Percentiles rank a stretch among this genome's conserved stretches.
These are phyloP conservation scores for Silene noctiflora DNA, from an alignment of 179 eudicot genomes.

Conservation along the genomic window DNA sequence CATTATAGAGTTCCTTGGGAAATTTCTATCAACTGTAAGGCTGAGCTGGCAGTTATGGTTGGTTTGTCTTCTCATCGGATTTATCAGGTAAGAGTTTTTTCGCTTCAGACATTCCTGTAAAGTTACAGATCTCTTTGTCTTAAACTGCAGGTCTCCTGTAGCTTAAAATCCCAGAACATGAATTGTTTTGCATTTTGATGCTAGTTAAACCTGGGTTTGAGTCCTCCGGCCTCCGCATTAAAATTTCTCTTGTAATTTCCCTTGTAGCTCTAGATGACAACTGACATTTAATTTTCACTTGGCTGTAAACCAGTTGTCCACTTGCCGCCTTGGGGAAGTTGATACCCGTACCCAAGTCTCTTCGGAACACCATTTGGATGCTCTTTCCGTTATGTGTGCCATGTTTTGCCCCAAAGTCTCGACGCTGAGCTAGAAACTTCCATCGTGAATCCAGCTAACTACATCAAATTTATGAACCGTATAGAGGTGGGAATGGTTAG, in stretches of 20 bases:
- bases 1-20: constrained; percentile 75
- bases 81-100: constrained; percentile 49
- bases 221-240: too few relatives aligned
- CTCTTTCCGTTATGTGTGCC: background rate
- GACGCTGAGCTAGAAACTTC: background rate
- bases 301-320: constrained; percentile 59
- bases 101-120: background rate
- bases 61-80: constrained; percentile 55
- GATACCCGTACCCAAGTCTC: constrained; percentile 66
- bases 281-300: background rate
- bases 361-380: constrained; percentile 33
- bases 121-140: background rate
- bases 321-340: constrained; percentile 71
- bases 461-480: background rate
- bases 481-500: background rate
- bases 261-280: background rate
- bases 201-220: background rate
- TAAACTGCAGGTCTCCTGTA: too few relatives aligned
- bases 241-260: too few relatives aligned
- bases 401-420: constrained; percentile 4
- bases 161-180: too few relatives aligned
- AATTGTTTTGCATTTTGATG: background rate
- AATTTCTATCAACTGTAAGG: constrained; percentile 63
- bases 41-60: constrained; percentile 83
- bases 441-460: background rate